Conservation (phyloP, 2,329 filamentous ascomycete species). For the Karstenula rhodostoma region DNA sequence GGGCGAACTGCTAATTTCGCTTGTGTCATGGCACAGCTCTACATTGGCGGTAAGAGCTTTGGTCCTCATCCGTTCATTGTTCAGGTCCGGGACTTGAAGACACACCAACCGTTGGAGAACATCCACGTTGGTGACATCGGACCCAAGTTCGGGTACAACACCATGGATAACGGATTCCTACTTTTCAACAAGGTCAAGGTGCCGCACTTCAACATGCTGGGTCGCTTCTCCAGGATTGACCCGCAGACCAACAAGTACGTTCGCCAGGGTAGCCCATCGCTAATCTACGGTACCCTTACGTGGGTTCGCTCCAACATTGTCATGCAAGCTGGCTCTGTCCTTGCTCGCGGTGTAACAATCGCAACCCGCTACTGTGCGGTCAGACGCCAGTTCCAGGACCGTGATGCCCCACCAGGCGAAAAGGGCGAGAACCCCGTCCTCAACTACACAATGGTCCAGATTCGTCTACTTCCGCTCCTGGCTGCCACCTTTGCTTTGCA, state of each 20-base stretch:
- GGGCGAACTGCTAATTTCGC: conserved; percentile 79
- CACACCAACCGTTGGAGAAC: conserved; percentile 58
- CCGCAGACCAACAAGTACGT: conserved; percentile 73
- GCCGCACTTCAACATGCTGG: conserved; percentile 77
- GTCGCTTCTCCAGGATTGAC: conserved; percentile 73
- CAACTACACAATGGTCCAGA: conserved; percentile 83
- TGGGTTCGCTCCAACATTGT: conserved; percentile 79
- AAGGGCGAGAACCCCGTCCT: conserved; percentile 76
- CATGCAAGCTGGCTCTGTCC: conserved; percentile 73
- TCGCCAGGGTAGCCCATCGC: conserved; percentile 69
- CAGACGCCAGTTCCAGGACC: conserved; percentile 79
- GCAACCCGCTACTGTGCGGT: conserved; percentile 78
- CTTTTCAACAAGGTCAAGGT: conserved; percentile 80
- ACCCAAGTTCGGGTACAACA: conserved; percentile 66
- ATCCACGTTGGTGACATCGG: conserved; percentile 81
- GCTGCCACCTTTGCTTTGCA: conserved; percentile 80
- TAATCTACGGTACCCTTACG: conserved; percentile 79
- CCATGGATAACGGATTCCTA: conserved; percentile 75
- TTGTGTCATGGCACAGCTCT: conserved; percentile 80
- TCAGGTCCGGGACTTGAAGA: conserved; percentile 67
- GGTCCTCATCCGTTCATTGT: conserved; percentile 83
- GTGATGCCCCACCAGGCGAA: conserved; percentile 67
- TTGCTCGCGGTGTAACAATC: conserved; percentile 80
- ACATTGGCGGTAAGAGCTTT: conserved; percentile 71
- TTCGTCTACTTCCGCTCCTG: conserved; percentile 74